phyloP scores from a whole-genome alignment of 129 eudicot genomes.

The Pulicaria dysenterica region DNA sequence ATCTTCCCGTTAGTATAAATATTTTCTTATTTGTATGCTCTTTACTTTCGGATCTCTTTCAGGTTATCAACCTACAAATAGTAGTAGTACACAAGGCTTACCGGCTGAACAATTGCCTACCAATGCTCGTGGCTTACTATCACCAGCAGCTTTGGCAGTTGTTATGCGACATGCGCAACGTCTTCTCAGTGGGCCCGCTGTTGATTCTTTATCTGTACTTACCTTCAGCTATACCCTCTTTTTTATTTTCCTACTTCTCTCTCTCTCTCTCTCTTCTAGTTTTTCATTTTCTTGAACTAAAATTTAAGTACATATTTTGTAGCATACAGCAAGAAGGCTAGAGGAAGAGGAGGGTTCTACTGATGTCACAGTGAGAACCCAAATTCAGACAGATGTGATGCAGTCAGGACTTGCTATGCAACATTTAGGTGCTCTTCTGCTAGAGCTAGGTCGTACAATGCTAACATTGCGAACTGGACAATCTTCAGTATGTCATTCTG shows the following conservation, averaged over 20 bases:
- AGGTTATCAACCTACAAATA: constrained; percentile 47
- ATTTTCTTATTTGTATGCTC: background rate
- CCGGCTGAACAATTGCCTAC: constrained; percentile 54
- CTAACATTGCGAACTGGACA: constrained; percentile 81
- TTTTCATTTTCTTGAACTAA: background rate
- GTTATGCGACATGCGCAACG: constrained; percentile 68
- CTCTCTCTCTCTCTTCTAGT: background rate
- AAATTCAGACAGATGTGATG: constrained; percentile 66
- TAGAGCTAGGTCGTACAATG: constrained; percentile 92
- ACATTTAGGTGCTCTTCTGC: constrained; percentile 87
- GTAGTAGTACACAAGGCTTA: constrained; percentile 27
- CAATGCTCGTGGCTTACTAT: constrained; percentile 58
- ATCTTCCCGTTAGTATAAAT: background rate
- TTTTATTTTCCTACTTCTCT: background rate
- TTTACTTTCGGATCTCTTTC: constrained; percentile 31
- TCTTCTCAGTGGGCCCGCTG: constrained; percentile 61
- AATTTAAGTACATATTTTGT: constrained; percentile 33
- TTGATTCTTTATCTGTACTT: constrained; percentile 72
- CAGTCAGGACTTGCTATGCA: constrained; percentile 88
- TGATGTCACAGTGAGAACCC: constrained; percentile 68
- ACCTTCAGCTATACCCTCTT: constrained; percentile 8
- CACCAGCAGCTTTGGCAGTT: constrained; percentile 64
- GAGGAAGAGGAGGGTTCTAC: constrained; percentile 62
- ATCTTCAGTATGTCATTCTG: constrained; percentile 56
- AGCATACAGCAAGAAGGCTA: constrained; percentile 66